Percentiles rank a stretch among this genome's conserved stretches.
Evolutionary conservation across 1,284 basidiomycete genomes (phyloP).

Genomic region (Leccinum subrobustum): DNA sequence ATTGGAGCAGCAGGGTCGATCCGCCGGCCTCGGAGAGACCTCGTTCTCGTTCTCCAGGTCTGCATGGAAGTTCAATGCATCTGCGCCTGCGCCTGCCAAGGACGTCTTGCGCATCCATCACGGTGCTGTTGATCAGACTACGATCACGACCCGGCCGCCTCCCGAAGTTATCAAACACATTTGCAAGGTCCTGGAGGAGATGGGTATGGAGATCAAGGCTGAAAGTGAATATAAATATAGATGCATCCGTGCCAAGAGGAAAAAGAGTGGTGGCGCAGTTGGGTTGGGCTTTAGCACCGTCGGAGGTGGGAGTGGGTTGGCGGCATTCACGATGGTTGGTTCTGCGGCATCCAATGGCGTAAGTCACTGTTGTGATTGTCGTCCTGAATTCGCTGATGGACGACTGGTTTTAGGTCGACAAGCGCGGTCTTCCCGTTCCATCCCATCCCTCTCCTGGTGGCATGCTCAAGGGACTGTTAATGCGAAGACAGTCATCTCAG

Average conservation of each 20-base stretch:
- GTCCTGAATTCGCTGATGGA: constrained; percentile 4
- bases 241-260: constrained; percentile 73
- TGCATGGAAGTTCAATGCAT: constrained; percentile 33
- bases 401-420: constrained; percentile 62
- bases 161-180: constrained; percentile 88
- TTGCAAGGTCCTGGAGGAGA: constrained; percentile 73
- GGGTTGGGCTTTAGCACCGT: constrained; percentile 44
- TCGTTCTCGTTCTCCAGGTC: constrained; percentile 35
- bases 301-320: constrained; percentile 48
- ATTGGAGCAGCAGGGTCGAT: constrained; percentile 33
- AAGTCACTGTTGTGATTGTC: constrained; percentile 30
- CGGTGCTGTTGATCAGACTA: constrained; percentile 91
- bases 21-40: constrained; percentile 21
- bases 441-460: constrained; percentile 69
- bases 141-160: constrained; percentile 83
- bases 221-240: constrained; percentile 90
- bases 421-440: constrained; percentile 78
- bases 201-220: constrained; percentile 88
- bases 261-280: constrained; percentile 48
- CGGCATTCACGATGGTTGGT: constrained; percentile 76
- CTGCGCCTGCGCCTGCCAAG: constrained; percentile 38
- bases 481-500: constrained; percentile 86
- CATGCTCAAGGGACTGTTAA: constrained; percentile 81
- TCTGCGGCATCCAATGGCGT: constrained; percentile 81
- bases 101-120: constrained; percentile 81